A percentile compares a stretch with the other conserved stretches of the same genome.
These are phyloP conservation scores for Manihot esculenta DNA, from an alignment of 441 rosid species.

Conservation along the genomic window DNA sequence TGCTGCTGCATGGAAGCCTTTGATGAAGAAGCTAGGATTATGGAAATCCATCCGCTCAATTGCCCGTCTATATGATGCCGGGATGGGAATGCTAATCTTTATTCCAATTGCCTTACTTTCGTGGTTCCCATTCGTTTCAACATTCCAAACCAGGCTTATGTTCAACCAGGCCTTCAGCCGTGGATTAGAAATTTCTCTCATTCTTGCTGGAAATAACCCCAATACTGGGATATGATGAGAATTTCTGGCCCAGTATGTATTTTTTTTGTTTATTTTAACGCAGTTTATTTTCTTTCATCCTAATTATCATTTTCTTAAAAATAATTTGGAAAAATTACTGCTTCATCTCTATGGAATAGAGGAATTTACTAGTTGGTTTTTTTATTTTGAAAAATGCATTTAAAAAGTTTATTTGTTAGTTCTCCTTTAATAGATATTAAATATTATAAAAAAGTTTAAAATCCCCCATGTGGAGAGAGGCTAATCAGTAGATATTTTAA, in stretches of 20 bases:
- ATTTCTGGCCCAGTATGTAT: background rate
- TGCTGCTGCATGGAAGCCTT: slow-evolving; percentile 97
- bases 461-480: no score
- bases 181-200: slow-evolving; percentile 91
- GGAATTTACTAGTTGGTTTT: no score
- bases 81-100: slow-evolving; percentile 95
- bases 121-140: slow-evolving; percentile 97
- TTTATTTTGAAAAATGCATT: no score
- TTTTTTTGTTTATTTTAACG: background rate
- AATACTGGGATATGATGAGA: slow-evolving; percentile 50
- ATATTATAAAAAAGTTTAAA: no score
- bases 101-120: slow-evolving; percentile 82
- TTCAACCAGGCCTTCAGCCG: slow-evolving; percentile 98
- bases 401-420: no score
- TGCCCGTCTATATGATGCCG: slow-evolving; percentile 86
- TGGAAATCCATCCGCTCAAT: slow-evolving; percentile 93
- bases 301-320: no score
- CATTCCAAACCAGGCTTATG: slow-evolving; percentile 98
- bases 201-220: slow-evolving; percentile 96
- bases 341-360: no score
- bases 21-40: slow-evolving; percentile 67
- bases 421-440: no score
- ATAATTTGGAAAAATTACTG: no score
- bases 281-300: background rate
- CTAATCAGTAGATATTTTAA: no score